Base-by-base conservation (phyloP, 2,329 filamentous ascomycete species). In the Beauveria caledonica region DNA sequence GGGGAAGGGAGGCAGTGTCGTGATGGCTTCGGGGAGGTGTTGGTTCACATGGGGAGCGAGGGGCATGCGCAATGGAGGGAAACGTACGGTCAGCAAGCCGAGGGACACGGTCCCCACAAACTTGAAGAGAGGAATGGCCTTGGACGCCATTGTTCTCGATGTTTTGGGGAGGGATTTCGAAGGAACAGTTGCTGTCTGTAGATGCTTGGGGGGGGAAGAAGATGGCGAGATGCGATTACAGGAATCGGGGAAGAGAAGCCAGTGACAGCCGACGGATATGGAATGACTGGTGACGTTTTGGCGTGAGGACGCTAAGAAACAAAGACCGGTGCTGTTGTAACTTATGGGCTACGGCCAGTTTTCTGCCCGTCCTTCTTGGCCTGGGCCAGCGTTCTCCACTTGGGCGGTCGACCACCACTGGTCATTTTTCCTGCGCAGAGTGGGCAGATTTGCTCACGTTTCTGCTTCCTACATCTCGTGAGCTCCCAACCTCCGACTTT, bases 51-150 rank as follows among this genome's bases (percentile, higher is more conserved):
- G 25, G 11, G 11, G 17, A 1, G 11, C 49, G 23, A n/a, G 23
- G 53, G 25, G 27, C 33, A 21, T 3, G 15, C 10, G 19, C 3
- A 9, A 17, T 39, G 21, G 19, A 21, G 8, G 27, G 17, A 2
- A 17, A 79, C 88, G 69, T 83, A 96, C 92, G 62, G 92, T 96
- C 73, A 96, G 77, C 61, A 97, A 82, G 64, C 93, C 93, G 61
- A 97, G 82, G 68, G 89, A 93, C 66, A 96, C 84, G 56, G 91
- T 95, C 70, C 93, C 93, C 66, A 97, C 88, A 73, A 97, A 96
- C 78, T 97, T 97, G 77, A 89, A 85, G 73, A 88, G 77, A 60
- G 90, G 86, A 70, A 96, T 80, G 70, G 86, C 85, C 68, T 81
- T 85, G 68, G 82, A 84, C 67, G 84, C 80, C 84, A 91, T 89